These are phyloP conservation scores for Pythium periplocum DNA, from an alignment of 352 stramenopile genomes.

Conservation along the genomic window DNA sequence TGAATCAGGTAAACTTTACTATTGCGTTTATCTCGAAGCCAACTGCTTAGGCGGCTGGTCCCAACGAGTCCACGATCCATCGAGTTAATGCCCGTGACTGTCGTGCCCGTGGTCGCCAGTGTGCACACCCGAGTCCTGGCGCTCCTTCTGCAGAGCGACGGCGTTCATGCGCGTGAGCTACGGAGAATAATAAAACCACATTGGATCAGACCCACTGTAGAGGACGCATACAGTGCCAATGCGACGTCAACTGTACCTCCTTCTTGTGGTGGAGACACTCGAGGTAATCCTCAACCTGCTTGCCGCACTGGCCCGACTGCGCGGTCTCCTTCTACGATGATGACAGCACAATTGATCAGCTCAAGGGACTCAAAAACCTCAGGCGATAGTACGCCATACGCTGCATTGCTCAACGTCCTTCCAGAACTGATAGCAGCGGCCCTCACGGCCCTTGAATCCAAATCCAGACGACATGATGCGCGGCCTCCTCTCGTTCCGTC, in stretches of 20 bases:
- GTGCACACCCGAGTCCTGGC: slow-evolving; percentile 38
- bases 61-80: too few relatives aligned
- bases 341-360: too few relatives aligned
- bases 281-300: slow-evolving; percentile 92
- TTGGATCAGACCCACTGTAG: not conserved
- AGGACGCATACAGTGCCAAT: not conserved
- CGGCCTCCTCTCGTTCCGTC: not conserved
- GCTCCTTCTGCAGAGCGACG: slow-evolving; percentile 73
- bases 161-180: slow-evolving; percentile 84
- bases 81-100: slow-evolving; percentile 9
- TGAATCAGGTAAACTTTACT: too few relatives aligned
- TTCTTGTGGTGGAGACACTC: slow-evolving; percentile 95
- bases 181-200: not conserved
- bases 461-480: slow-evolving; percentile 91
- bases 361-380: too few relatives aligned
- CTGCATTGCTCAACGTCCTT: slow-evolving; percentile 92
- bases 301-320: slow-evolving; percentile 68
- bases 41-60: too few relatives aligned
- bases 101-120: slow-evolving; percentile 32
- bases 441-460: slow-evolving; percentile 89
- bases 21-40: too few relatives aligned
- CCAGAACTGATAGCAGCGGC: slow-evolving; percentile 93
- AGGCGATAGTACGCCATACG: slow-evolving; percentile 44
- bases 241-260: slow-evolving; percentile 49
- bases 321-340: slow-evolving; percentile 71